A percentile compares a stretch with the other conserved stretches of the same genome.
These are phyloP conservation scores for Scenedesmus sp. DNA, from an alignment of 163 green algal species.

Conservation along the genomic window DNA sequence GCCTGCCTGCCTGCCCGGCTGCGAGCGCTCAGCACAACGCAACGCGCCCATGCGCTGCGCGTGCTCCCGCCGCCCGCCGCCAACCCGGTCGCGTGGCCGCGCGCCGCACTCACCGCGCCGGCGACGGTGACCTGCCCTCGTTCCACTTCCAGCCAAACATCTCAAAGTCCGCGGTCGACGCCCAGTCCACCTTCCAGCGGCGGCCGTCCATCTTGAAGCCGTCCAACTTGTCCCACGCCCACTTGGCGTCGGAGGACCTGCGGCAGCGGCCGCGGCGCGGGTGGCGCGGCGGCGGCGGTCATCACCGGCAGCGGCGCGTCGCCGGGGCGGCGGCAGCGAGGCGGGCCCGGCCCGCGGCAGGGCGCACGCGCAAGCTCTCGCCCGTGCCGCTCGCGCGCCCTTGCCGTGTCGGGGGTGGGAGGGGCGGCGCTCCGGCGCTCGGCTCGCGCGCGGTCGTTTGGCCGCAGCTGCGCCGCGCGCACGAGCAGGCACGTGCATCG, in stretches of 20 bases:
- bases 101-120: not conserved
- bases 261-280: not conserved
- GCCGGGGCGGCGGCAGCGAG: not conserved
- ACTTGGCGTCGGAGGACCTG: constrained; percentile 51
- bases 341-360: no score
- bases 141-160: constrained; percentile 61
- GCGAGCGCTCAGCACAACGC: not conserved
- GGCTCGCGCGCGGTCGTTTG: no score
- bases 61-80: not conserved
- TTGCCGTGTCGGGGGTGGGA: no score
- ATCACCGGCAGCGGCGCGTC: not conserved
- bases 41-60: not conserved
- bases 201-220: constrained; percentile 60
- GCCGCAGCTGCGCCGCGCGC: no score
- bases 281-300: not conserved
- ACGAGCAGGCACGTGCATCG: no score
- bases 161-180: constrained; percentile 52
- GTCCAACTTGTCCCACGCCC: constrained; percentile 55
- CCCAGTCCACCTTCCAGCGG: constrained; percentile 61
- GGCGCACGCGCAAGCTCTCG: no score
- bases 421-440: no score
- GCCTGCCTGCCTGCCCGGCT: not conserved
- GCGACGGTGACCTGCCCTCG: constrained; percentile 40
- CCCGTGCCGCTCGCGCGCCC: no score
- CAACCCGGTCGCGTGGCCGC: no score